These are phyloP conservation scores for Boletellus deceptivus DNA, from an alignment of 1,284 basidiomycete species.

Conservation along the genomic window DNA sequence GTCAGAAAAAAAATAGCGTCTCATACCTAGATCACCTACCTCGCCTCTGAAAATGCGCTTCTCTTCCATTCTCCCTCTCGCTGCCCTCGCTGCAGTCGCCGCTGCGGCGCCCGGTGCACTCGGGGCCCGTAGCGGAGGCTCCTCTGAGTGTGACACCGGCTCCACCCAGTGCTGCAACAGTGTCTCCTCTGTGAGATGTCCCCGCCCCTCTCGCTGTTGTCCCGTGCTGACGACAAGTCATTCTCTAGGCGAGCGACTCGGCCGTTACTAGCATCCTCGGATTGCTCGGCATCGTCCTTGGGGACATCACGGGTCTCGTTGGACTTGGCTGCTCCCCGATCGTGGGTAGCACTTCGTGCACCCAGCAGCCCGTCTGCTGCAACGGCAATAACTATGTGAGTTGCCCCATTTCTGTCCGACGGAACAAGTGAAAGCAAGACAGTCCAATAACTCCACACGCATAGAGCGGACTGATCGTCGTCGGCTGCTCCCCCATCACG, in stretches of 20 bases:
- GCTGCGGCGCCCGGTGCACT: neutral
- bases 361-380: conserved; percentile 16
- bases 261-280: neutral
- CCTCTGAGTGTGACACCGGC: neutral
- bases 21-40: neutral
- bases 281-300: neutral
- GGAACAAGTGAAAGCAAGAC: no score
- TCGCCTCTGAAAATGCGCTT: conserved; percentile 5
- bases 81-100: neutral
- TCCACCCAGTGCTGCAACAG: conserved; percentile 8
- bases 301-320: neutral
- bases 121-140: neutral
- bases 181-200: neutral
- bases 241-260: neutral
- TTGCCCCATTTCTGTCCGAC: neutral
- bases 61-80: neutral
- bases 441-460: neutral
- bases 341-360: conserved; percentile 1
- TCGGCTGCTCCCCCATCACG: conserved; percentile 15
- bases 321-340: conserved; percentile 8
- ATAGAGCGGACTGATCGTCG: conserved; percentile 10
- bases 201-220: neutral
- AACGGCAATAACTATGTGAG: conserved; percentile 6
- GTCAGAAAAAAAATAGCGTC: neutral
- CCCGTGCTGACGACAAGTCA: neutral